These are phyloP conservation scores for Cercospora nicotianae DNA, from an alignment of 2,329 filamentous ascomycete genomes.

Conservation along the genomic window DNA sequence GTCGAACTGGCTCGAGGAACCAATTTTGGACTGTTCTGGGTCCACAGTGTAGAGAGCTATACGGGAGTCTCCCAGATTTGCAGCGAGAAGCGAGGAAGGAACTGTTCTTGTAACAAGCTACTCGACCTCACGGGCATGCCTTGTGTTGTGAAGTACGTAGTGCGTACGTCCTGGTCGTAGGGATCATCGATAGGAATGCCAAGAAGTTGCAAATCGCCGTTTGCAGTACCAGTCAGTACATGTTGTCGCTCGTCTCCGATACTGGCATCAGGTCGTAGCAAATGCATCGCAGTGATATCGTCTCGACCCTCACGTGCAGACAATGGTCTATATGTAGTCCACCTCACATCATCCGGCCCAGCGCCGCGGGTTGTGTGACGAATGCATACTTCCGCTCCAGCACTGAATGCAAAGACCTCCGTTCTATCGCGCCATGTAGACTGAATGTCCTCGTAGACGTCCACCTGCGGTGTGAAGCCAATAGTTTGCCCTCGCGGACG, in stretches of 20 bases:
- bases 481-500: constrained; percentile 53
- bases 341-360: constrained; percentile 38
- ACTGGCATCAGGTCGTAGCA: constrained; percentile 46
- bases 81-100: constrained; percentile 48
- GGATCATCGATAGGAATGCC: constrained; percentile 25
- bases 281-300: constrained; percentile 59
- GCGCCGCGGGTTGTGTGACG: constrained; percentile 44
- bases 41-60: constrained; percentile 39
- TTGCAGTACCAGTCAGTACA: constrained; percentile 58
- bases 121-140: constrained; percentile 50
- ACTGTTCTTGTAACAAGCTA: constrained; percentile 25
- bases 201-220: constrained; percentile 52
- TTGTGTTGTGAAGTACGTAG: constrained; percentile 48
- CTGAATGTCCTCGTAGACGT: constrained; percentile 34
- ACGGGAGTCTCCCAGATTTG: constrained; percentile 49
- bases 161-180: constrained; percentile 29
- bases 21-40: constrained; percentile 29
- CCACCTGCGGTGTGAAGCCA: constrained; percentile 55
- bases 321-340: constrained; percentile 55
- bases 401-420: constrained; percentile 61
- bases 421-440: constrained; percentile 50
- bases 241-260: constrained; percentile 43
- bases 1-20: constrained; percentile 42
- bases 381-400: constrained; percentile 57
- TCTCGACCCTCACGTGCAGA: constrained; percentile 55